phyloP scores from a whole-genome alignment of 257 asterid genomes.

The Leptodermis oblonga region DNA sequence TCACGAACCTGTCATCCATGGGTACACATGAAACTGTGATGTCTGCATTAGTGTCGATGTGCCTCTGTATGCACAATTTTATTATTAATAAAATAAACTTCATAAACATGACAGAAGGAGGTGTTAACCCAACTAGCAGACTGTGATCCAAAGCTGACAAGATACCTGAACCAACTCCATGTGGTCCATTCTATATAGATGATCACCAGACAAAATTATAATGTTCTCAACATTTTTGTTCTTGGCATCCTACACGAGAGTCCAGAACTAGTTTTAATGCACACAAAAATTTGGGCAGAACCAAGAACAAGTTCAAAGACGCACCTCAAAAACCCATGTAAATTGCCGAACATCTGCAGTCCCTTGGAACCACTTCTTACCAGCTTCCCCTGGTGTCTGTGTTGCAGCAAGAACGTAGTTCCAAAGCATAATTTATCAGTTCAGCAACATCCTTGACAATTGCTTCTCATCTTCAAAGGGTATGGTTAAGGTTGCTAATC shows the following conservation, averaged over 20 bases:
- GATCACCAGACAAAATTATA: slow-evolving; percentile 88
- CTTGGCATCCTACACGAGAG: slow-evolving; percentile 78
- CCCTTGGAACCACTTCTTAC: slow-evolving; percentile 94
- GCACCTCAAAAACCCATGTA: slow-evolving; percentile 91
- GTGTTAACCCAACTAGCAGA: not conserved
- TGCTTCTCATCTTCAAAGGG: no score
- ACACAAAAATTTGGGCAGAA: not conserved
- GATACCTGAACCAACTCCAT: slow-evolving; percentile 95
- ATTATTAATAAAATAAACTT: slow-evolving; percentile 4
- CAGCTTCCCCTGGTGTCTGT: slow-evolving; percentile 91
- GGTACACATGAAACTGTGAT: slow-evolving; percentile 94
- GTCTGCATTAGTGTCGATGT: slow-evolving; percentile 88
- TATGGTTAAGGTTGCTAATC: slow-evolving; percentile 7
- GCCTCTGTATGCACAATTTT: slow-evolving; percentile 59
- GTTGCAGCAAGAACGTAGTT: slow-evolving; percentile 96
- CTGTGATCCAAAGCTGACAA: no score
- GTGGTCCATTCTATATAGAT: slow-evolving; percentile 94
- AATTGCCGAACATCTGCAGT: slow-evolving; percentile 99
- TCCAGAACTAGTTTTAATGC: slow-evolving; percentile 8
- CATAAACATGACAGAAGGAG: not conserved
- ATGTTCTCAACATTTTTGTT: slow-evolving; percentile 69
- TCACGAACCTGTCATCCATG: slow-evolving; percentile 73
- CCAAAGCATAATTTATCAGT: not conserved
- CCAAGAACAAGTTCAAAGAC: slow-evolving; percentile 8
- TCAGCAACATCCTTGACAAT: no score